phyloP scores from a whole-genome alignment of 345 rosid species.

The Linum usitatissimum region DNA sequence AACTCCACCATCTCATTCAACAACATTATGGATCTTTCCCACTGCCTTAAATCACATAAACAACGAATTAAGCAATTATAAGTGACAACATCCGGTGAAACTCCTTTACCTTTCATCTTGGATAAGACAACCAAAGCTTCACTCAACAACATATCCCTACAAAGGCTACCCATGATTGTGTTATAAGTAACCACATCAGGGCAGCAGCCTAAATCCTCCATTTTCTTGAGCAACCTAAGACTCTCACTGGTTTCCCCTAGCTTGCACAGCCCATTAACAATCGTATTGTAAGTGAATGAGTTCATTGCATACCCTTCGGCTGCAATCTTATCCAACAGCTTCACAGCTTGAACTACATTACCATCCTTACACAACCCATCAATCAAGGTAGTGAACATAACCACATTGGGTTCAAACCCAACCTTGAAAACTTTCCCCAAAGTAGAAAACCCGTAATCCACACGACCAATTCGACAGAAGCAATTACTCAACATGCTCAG shows the following conservation, averaged over 20 bases:
- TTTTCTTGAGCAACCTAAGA: not conserved
- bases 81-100: not conserved
- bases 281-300: slow-evolving; percentile 7
- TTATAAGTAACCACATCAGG: slow-evolving; percentile 5
- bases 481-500: slow-evolving; percentile 8
- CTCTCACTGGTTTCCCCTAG: not conserved
- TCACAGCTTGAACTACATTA: slow-evolving; percentile 1
- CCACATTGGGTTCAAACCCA: slow-evolving; percentile 5
- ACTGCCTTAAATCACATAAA: not conserved
- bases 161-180: slow-evolving; percentile 5
- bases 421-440: slow-evolving; percentile 7
- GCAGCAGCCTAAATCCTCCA: not conserved
- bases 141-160: not conserved
- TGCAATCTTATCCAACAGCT: slow-evolving; percentile 2
- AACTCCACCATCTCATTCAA: slow-evolving; percentile 7
- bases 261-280: slow-evolving; percentile 10
- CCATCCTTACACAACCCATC: slow-evolving; percentile 9
- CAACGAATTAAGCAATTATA: slow-evolving; percentile 10
- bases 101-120: slow-evolving; percentile 2
- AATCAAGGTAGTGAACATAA: slow-evolving; percentile 9
- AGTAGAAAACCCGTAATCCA: slow-evolving; percentile 8
- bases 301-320: slow-evolving; percentile 2
- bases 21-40: not conserved
- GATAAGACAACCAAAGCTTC: slow-evolving; percentile 4
- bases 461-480: slow-evolving; percentile 4